A percentile compares a stretch with the other conserved stretches of the same genome.
Evolutionary conservation across 2,329 filamentous ascomycete genomes (phyloP).

Genomic region (Tympanopsis confertula): DNA sequence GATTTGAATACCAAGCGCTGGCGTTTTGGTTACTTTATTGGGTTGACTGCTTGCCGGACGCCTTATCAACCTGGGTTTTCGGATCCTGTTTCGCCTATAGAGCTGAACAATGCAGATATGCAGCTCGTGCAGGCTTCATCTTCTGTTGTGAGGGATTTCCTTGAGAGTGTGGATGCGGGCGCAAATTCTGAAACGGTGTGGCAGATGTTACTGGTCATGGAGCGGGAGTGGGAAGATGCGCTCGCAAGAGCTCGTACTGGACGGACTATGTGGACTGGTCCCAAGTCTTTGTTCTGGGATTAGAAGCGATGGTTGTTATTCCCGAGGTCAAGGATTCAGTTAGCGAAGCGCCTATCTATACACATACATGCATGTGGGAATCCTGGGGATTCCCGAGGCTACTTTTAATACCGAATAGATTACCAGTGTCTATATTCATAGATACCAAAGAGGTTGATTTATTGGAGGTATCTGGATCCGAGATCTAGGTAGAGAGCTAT

Average conservation of each 20-base stretch:
- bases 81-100: background rate
- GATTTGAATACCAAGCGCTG: slow-evolving; percentile 22
- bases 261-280: slow-evolving; percentile 7
- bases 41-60: slow-evolving; percentile 20
- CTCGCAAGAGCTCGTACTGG: slow-evolving; percentile 11
- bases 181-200: slow-evolving; percentile 7
- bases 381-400: too few species aligned
- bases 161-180: background rate
- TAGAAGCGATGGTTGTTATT: too few species aligned
- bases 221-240: slow-evolving; percentile 16
- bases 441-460: too few species aligned
- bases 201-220: slow-evolving; percentile 9
- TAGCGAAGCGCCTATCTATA: too few species aligned
- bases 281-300: slow-evolving; percentile 9
- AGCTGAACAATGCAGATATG: background rate
- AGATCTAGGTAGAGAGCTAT: too few species aligned
- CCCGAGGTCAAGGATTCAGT: too few species aligned
- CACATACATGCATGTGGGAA: too few species aligned
- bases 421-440: too few species aligned
- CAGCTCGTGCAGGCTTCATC: background rate
- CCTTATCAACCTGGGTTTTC: slow-evolving; percentile 3
- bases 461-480: too few species aligned
- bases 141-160: too few species aligned
- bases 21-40: slow-evolving; percentile 28
- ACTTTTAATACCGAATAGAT: too few species aligned